Conservation (phyloP, 139 green algal genomes). For the Ostreobium quekettii region DNA sequence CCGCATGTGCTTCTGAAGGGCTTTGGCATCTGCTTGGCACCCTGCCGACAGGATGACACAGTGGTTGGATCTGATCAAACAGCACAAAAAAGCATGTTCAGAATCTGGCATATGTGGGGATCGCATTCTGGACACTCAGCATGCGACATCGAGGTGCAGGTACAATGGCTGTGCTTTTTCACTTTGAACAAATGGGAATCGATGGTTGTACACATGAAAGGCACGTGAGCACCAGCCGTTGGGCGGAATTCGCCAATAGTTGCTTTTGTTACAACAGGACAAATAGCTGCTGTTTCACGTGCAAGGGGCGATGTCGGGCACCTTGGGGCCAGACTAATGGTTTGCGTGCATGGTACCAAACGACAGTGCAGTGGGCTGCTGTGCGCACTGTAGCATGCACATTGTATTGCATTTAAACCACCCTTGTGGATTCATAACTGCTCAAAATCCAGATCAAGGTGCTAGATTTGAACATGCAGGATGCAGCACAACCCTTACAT, state of each 20-base stretch:
- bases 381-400: background rate
- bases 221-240: background rate
- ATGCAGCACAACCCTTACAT: slow-evolving; percentile 48
- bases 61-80: slow-evolving; percentile 56
- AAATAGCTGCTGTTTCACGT: too few species aligned
- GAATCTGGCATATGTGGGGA: background rate
- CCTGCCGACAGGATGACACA: slow-evolving; percentile 82
- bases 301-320: too few species aligned
- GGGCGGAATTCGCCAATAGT: background rate
- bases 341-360: background rate
- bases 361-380: background rate
- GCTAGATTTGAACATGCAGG: background rate
- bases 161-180: background rate
- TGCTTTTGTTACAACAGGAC: too few species aligned
- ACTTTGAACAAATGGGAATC: background rate
- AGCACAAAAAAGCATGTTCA: background rate
- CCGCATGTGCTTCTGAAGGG: slow-evolving; percentile 88
- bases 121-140: background rate
- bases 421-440: background rate
- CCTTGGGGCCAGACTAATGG: too few species aligned
- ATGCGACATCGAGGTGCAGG: too few species aligned
- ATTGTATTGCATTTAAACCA: background rate
- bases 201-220: background rate
- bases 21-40: slow-evolving; percentile 80
- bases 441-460: background rate